Evolutionary conservation across 2,329 filamentous ascomycete species (phyloP).

Genomic region (Proliferodiscus dingleyae): DNA sequence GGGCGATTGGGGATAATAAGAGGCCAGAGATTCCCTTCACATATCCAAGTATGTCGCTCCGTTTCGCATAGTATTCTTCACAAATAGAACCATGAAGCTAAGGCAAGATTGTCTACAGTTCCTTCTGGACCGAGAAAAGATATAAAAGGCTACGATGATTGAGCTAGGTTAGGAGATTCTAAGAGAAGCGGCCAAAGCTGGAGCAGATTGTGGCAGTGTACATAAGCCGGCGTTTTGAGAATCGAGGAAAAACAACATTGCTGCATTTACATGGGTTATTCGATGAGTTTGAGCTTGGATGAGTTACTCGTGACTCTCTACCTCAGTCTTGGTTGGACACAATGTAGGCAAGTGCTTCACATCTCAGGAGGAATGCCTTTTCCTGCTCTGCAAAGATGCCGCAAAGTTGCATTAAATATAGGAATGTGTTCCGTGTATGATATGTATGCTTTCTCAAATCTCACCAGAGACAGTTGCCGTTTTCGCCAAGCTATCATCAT

Average conservation of each 20-base stretch:
- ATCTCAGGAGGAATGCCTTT: too few relatives aligned
- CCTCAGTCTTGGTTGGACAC: too few relatives aligned
- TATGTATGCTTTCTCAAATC: too few relatives aligned
- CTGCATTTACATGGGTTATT: neutral
- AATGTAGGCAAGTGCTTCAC: too few relatives aligned
- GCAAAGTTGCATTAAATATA: too few relatives aligned
- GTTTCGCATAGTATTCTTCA: neutral
- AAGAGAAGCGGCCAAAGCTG: neutral
- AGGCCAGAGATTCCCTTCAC: slow-evolving; percentile 74
- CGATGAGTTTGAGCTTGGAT: neutral
- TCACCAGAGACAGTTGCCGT: too few relatives aligned
- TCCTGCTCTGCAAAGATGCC: too few relatives aligned
- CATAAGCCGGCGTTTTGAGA: slow-evolving; percentile 8
- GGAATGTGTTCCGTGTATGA: too few relatives aligned
- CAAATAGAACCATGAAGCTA: neutral
- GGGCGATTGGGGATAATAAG: slow-evolving; percentile 67
- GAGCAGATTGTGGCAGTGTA: neutral
- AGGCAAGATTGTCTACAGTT: slow-evolving; percentile 7
- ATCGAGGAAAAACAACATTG: slow-evolving; percentile 2
- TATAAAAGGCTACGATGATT: slow-evolving; percentile 8
- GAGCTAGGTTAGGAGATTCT: neutral
- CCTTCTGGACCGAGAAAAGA: slow-evolving; percentile 16
- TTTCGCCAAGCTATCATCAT: too few relatives aligned
- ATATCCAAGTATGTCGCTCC: slow-evolving; percentile 78
- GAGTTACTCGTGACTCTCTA: too few relatives aligned